phyloP scores from a whole-genome alignment of 768 basidiomycete species.

The Galerina sulciceps region DNA sequence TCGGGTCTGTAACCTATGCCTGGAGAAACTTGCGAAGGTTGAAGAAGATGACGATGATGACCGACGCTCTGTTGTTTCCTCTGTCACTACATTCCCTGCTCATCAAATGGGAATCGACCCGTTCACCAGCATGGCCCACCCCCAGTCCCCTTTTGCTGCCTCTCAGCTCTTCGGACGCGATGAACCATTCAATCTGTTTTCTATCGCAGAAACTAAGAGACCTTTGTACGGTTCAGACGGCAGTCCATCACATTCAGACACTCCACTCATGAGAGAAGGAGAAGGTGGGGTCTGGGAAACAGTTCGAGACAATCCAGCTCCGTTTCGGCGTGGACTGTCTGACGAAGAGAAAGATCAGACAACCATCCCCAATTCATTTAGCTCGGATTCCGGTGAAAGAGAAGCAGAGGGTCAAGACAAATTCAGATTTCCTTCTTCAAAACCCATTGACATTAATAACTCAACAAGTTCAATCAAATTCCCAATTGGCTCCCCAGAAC shows the following conservation, averaged over 20 bases:
- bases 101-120: slow-evolving; percentile 69
- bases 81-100: slow-evolving; percentile 71
- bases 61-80: slow-evolving; percentile 78
- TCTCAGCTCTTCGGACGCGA: slow-evolving; percentile 83
- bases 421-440: slow-evolving; percentile 59
- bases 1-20: slow-evolving; percentile 92
- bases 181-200: slow-evolving; percentile 81
- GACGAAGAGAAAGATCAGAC: slow-evolving; percentile 75
- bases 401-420: slow-evolving; percentile 52
- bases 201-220: slow-evolving; percentile 77
- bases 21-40: slow-evolving; percentile 88
- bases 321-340: slow-evolving; percentile 73
- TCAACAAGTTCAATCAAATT: slow-evolving; percentile 79
- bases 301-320: slow-evolving; percentile 62
- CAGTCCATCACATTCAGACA: slow-evolving; percentile 55
- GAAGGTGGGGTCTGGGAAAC: slow-evolving; percentile 52
- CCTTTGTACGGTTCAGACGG: slow-evolving; percentile 59
- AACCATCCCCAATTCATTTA: slow-evolving; percentile 45
- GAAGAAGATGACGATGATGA: slow-evolving; percentile 93
- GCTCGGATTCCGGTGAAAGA: slow-evolving; percentile 45
- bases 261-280: slow-evolving; percentile 46
- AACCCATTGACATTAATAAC: slow-evolving; percentile 54
- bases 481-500: slow-evolving; percentile 80
- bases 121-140: slow-evolving; percentile 43
- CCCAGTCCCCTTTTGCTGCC: slow-evolving; percentile 88